Percentiles rank a stretch among this genome's conserved stretches.
These are phyloP conservation scores for Aureobasidium sp. DNA, from an alignment of 2,329 filamentous ascomycete species.

Conservation along the genomic window DNA sequence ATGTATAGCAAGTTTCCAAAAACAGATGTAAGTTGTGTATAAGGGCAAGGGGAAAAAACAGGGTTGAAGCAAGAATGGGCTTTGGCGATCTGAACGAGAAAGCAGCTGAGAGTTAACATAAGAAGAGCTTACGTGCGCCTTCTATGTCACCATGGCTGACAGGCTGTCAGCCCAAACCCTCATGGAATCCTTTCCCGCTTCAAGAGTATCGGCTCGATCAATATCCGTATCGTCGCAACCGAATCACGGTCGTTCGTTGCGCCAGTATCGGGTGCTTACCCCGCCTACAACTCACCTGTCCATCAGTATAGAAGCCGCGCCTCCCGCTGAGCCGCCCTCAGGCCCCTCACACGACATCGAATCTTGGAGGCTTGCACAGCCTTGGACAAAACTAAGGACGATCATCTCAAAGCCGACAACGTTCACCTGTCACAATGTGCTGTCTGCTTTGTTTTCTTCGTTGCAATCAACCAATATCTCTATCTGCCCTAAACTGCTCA, in stretches of 20 bases:
- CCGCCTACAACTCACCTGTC: not conserved
- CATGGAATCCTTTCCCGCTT: not conserved
- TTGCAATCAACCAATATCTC: too few species aligned
- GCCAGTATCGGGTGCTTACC: not conserved
- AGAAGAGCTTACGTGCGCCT: conserved; percentile 6
- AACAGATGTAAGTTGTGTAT: not conserved
- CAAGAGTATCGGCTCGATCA: not conserved
- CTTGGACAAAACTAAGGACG: not conserved
- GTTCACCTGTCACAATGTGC: not conserved
- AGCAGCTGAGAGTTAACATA: not conserved
- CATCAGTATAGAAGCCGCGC: not conserved
- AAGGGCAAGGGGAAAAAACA: not conserved
- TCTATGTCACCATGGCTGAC: conserved; percentile 4
- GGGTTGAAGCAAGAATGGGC: not conserved
- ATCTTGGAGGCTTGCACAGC: not conserved
- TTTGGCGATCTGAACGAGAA: not conserved
- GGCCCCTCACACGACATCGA: not conserved
- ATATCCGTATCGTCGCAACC: not conserved
- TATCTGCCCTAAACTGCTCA: not conserved
- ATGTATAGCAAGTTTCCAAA: not conserved
- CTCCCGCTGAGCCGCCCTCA: conserved; percentile 1
- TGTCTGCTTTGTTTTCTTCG: not conserved
- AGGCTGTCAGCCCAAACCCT: not conserved
- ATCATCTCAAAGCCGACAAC: not conserved
- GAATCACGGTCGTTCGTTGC: not conserved